Evolutionary conservation across 148 eudicot species (phyloP).

Genomic region (Cornus kousa): DNA sequence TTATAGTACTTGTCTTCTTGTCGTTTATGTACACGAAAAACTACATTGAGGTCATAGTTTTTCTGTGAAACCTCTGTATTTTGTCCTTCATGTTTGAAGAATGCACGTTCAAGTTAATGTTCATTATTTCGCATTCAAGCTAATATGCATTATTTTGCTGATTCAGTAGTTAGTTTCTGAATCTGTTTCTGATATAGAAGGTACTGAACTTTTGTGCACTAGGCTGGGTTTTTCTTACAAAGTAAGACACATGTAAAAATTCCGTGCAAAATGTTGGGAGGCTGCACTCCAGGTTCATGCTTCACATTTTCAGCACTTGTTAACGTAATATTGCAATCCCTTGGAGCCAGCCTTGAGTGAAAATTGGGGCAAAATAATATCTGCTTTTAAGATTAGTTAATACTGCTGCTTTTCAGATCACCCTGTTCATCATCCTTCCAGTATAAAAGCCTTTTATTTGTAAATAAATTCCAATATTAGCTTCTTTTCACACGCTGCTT

Average conservation of each 20-base stretch:
- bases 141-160: neutral
- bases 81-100: neutral
- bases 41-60: neutral
- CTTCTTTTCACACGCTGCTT: neutral
- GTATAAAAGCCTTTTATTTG: neutral
- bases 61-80: neutral
- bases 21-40: neutral
- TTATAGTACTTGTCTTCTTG: neutral
- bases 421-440: too few relatives aligned
- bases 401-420: too few relatives aligned
- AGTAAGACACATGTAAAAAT: too few relatives aligned
- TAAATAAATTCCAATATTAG: slow-evolving; percentile 1
- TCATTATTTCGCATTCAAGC: neutral
- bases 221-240: neutral
- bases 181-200: neutral
- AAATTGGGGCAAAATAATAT: neutral
- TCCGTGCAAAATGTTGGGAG: neutral
- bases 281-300: neutral
- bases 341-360: neutral
- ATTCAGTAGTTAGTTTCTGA: neutral
- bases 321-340: neutral
- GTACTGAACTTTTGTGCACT: neutral
- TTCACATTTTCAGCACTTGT: neutral
- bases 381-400: too few relatives aligned
- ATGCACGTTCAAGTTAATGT: neutral